Conservation (phyloP, 805 yeast genomes). For the Ogataea zsoltii region DNA sequence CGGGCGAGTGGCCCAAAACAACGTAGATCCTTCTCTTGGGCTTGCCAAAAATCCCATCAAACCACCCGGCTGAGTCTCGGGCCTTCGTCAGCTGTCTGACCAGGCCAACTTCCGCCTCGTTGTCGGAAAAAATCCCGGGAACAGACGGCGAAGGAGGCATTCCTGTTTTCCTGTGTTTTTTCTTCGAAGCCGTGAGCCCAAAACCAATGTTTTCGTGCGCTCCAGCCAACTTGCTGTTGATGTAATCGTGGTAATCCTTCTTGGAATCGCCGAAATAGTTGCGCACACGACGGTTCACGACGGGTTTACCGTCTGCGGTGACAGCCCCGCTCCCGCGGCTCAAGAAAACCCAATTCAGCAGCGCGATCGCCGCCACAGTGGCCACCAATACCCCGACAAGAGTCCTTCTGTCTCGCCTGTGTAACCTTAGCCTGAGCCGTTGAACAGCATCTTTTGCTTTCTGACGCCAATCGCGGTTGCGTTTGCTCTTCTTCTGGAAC, state of each 20-base stretch:
- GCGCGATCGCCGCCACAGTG: background rate
- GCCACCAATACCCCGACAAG: constrained; percentile 6
- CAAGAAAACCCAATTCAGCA: constrained; percentile 3
- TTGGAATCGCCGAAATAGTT: constrained; percentile 20
- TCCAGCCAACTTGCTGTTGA: constrained; percentile 26
- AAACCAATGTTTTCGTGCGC: constrained; percentile 28
- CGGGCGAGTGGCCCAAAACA: constrained; percentile 41
- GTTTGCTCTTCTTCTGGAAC: constrained; percentile 18
- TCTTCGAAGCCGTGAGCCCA: constrained; percentile 18
- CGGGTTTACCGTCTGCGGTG: background rate
- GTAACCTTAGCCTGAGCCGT: constrained; percentile 11
- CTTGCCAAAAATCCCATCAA: constrained; percentile 6
- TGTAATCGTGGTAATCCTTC: constrained; percentile 23
- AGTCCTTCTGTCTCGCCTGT: constrained; percentile 12
- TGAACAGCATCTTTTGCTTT: constrained; percentile 6
- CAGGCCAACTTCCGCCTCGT: constrained; percentile 3
- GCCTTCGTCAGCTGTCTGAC: constrained; percentile 1
- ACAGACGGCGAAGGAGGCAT: constrained; percentile 26
- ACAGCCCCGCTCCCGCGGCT: background rate
- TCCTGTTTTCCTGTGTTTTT: constrained; percentile 27
- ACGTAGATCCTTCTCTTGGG: constrained; percentile 37
- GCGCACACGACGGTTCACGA: constrained; percentile 12
- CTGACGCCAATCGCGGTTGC: constrained; percentile 9
- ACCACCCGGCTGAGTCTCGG: constrained; percentile 5
- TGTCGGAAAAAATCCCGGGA: constrained; percentile 29